phyloP scores from a whole-genome alignment of 2,329 filamentous ascomycete genomes.

The Phyllosticta citriasiana region DNA sequence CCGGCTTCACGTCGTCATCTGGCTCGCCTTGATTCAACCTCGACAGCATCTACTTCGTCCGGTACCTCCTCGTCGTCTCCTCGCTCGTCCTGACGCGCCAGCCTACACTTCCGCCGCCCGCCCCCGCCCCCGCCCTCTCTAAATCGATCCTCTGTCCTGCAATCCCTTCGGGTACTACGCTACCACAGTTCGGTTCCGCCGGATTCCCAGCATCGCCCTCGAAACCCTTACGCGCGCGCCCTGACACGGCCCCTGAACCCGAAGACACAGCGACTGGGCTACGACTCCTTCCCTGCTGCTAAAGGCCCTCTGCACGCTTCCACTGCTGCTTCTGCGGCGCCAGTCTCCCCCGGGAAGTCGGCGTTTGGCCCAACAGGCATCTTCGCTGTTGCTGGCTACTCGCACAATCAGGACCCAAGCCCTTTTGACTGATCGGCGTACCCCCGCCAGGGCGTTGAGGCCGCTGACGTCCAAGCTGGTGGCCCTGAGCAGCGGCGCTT shows the following conservation, averaged over 20 bases:
- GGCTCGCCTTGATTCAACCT: conserved; percentile 1
- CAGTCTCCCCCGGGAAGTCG: neutral
- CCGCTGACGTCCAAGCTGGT: neutral
- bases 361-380: conserved; percentile 1
- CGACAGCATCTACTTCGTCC: neutral
- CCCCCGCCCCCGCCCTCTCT: neutral
- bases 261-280: neutral
- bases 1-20: neutral
- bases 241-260: neutral
- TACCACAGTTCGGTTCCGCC: neutral
- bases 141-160: neutral
- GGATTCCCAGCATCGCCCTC: neutral
- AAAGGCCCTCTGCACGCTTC: neutral
- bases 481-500: conserved; percentile 2
- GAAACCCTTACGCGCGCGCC: neutral
- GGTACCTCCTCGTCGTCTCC: neutral
- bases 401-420: neutral
- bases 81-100: neutral
- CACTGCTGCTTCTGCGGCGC: neutral
- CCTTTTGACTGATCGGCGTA: conserved; percentile 5
- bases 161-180: neutral
- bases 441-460: conserved; percentile 1
- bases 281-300: neutral
- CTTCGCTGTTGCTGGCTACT: conserved; percentile 4
- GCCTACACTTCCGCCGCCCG: neutral